A percentile compares a stretch with the other conserved stretches of the same genome.
Conservation (phyloP, 192 early-diverging fungal genomes). For the Backusella tarrabulga region DNA sequence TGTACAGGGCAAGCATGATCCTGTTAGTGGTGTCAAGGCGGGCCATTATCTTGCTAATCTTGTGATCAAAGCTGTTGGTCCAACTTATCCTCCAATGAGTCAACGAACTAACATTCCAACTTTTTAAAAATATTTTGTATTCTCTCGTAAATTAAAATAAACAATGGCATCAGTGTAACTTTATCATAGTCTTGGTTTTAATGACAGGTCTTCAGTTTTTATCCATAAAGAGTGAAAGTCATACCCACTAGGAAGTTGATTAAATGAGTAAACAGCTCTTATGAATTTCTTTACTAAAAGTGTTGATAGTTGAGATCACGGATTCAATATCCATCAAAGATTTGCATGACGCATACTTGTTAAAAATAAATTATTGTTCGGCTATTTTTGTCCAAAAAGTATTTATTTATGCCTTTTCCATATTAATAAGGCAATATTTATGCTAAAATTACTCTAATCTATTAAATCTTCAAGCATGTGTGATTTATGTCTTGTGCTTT, state of each 20-base stretch:
- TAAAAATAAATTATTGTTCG: background rate
- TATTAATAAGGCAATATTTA: background rate
- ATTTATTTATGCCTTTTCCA: background rate
- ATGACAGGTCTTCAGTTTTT: too few relatives aligned
- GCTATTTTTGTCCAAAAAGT: background rate
- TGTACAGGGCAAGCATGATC: constrained; percentile 67
- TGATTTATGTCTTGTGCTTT: too few relatives aligned
- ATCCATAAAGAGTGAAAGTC: too few relatives aligned
- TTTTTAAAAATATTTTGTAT: constrained; percentile 25
- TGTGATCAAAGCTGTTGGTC: constrained; percentile 78
- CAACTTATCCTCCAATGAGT: constrained; percentile 58
- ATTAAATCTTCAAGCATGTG: background rate
- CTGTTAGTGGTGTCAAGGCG: constrained; percentile 67
- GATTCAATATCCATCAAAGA: too few relatives aligned
- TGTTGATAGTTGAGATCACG: too few relatives aligned
- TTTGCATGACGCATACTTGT: too few relatives aligned
- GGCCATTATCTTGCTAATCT: constrained; percentile 90
- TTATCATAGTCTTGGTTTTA: too few relatives aligned
- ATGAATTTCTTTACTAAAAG: too few relatives aligned
- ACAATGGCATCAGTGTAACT: too few relatives aligned
- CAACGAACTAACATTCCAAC: constrained; percentile 21
- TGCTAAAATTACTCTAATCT: background rate
- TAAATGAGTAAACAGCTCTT: too few relatives aligned
- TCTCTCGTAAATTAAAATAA: background rate
- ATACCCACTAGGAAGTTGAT: too few relatives aligned